phyloP scores from a whole-genome alignment of 2,329 filamentous ascomycete species.

The Fonsecaea nubica region DNA sequence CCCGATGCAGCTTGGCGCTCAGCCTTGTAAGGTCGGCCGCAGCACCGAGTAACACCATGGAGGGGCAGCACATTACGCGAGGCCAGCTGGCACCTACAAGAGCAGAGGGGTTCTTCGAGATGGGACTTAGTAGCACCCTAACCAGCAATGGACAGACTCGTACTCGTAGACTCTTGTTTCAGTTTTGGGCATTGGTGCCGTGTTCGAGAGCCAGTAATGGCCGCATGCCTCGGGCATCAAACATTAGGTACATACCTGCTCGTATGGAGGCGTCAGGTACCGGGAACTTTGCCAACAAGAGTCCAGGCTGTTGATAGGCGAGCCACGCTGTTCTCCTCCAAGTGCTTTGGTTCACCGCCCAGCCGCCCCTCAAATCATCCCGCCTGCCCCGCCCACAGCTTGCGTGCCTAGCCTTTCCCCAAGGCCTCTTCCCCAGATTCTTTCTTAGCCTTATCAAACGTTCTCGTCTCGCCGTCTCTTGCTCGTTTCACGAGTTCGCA shows the following conservation, averaged over 20 bases:
- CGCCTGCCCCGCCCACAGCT: neutral
- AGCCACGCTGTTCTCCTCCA: no score
- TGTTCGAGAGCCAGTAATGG: no score
- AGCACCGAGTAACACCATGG: no score
- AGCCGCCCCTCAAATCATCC: neutral
- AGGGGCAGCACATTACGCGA: neutral
- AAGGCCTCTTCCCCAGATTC: conserved; percentile 1
- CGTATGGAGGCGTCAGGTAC: no score
- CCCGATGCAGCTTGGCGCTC: neutral
- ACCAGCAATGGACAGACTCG: neutral
- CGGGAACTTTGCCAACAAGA: no score
- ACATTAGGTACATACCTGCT: no score
- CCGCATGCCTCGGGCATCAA: neutral
- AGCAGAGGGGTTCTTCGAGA: neutral
- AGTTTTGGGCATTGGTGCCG: neutral
- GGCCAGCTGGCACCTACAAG: no score
- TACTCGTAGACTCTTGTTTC: neutral
- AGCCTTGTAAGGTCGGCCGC: neutral
- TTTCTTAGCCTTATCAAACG: neutral
- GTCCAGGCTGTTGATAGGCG: no score
- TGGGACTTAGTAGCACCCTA: neutral
- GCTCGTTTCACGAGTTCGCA: no score
- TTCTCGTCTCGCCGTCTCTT: neutral
- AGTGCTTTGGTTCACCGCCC: neutral
- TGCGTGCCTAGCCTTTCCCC: neutral